phyloP scores from a whole-genome alignment of 2,329 filamentous ascomycete species.

The Curvularia verruculosa region DNA sequence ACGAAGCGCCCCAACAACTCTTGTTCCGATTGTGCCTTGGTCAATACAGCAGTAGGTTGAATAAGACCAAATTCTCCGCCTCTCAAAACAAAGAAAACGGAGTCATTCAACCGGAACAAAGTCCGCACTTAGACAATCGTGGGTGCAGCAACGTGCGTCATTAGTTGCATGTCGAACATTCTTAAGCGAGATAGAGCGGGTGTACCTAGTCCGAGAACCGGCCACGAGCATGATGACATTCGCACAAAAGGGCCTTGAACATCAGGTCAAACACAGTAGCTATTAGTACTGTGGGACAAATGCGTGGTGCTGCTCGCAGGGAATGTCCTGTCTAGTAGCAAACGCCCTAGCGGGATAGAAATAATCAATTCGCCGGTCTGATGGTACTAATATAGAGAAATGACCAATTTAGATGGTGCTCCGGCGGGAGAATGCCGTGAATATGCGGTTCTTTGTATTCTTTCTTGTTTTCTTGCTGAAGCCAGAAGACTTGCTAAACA shows the following conservation, averaged over 20 bases:
- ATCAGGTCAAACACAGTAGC: slow-evolving; percentile 2
- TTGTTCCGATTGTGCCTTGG: neutral
- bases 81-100: slow-evolving; percentile 16
- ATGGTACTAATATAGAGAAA: neutral
- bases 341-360: neutral
- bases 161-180: slow-evolving; percentile 29
- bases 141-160: slow-evolving; percentile 37
- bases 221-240: slow-evolving; percentile 19
- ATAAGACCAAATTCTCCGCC: slow-evolving; percentile 3
- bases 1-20: slow-evolving; percentile 1
- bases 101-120: slow-evolving; percentile 31
- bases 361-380: neutral
- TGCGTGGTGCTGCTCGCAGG: neutral
- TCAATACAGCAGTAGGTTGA: neutral
- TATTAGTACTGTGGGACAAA: neutral
- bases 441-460: neutral
- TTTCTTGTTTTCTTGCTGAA: neutral
- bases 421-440: neutral
- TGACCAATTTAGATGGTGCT: neutral
- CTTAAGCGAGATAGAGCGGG: slow-evolving; percentile 32
- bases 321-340: neutral
- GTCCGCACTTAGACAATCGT: slow-evolving; percentile 28
- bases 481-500: neutral
- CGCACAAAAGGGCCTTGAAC: neutral
- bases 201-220: slow-evolving; percentile 26